Base-by-base conservation (phyloP, 768 basidiomycete species). In the Hypholoma fasciculare region DNA sequence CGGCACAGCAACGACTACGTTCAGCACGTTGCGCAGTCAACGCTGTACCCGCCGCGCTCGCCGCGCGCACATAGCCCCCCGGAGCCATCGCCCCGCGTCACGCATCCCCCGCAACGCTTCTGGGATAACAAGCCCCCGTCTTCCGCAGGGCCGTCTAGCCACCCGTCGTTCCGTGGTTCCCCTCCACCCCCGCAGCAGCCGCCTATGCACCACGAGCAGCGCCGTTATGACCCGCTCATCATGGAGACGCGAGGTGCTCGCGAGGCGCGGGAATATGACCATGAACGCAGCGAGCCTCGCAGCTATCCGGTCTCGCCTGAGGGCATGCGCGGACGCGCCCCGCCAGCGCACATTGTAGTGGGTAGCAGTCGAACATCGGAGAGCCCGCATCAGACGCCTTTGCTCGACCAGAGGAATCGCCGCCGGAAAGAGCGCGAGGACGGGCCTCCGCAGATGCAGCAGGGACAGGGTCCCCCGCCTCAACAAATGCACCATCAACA, bases 181-280 rank as follows among this genome's bases (percentile, higher is more conserved):
- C 72, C 76, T 52, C 75, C 70, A 23, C 71, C 69, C 2, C 73
- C 72, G 8, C 66, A 71, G 5, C 70, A 62, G 44, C 64, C 61
- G 16, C 56, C 63, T 13, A 51, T 70, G 9, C 75, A 74, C 30
- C 74, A 75, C 11, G 84, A 84, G 26, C 65, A 54, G 53, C 76
- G 84, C 61, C 78, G 88, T 16, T 90, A 90, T 61, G 89, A 90
- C 63, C 87, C 87, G 6, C 76, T 82, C 19, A 81, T 81, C 59
- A 30, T 40, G 38, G 49, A 49, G 7, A 44, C 37, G 9, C 55
- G 55, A 17, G 54, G 30, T 9, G 30, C 30, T 9, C 30, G 30
- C 9, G 30, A 34, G 30, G 30, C 48, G 14, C 37, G 53, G 8
- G 80, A 81, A 26, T 78, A 82, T 37, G 84, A 84, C 52, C 74